phyloP scores from a whole-genome alignment of 805 yeast species.

The Yarrowia yakushimensis region DNA sequence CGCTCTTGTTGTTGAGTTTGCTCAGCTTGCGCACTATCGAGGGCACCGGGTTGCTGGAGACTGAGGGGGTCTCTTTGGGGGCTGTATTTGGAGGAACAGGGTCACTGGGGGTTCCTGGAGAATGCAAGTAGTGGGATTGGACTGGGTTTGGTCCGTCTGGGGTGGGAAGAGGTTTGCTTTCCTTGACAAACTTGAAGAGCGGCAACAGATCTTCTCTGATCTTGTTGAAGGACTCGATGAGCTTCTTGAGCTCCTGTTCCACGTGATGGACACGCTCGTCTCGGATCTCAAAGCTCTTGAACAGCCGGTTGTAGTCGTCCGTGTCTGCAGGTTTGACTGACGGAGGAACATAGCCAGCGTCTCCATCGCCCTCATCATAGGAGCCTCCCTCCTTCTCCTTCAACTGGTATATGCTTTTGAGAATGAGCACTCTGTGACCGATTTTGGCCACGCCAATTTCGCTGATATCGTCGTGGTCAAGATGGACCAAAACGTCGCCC shows the following conservation, averaged over 20 bases:
- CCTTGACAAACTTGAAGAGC: constrained; percentile 57
- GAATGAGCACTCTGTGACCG: constrained; percentile 55
- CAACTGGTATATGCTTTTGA: constrained; percentile 57
- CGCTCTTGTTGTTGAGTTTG: background rate
- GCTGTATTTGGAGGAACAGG: background rate
- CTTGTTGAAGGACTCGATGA: constrained; percentile 53
- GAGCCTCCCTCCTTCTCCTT: constrained; percentile 35
- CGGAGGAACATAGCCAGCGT: constrained; percentile 6
- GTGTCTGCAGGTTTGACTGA: background rate
- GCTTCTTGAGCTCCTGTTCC: constrained; percentile 41
- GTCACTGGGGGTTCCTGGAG: constrained; percentile 11
- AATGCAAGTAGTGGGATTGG: background rate
- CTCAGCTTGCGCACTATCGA: constrained; percentile 1
- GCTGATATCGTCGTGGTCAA: constrained; percentile 64
- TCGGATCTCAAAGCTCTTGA: constrained; percentile 30
- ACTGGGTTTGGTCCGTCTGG: constrained; percentile 41
- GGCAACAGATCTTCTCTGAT: constrained; percentile 65
- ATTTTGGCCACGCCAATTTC: constrained; percentile 64
- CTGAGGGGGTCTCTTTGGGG: background rate
- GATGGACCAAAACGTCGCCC: constrained; percentile 67
- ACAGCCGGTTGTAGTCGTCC: constrained; percentile 11
- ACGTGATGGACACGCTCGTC: constrained; percentile 38
- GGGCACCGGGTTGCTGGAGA: background rate
- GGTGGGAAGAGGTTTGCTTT: constrained; percentile 61
- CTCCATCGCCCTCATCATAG: constrained; percentile 11